Conservation (phyloP, 371 early-diverging fungal species). For the Mucor irregularis region DNA sequence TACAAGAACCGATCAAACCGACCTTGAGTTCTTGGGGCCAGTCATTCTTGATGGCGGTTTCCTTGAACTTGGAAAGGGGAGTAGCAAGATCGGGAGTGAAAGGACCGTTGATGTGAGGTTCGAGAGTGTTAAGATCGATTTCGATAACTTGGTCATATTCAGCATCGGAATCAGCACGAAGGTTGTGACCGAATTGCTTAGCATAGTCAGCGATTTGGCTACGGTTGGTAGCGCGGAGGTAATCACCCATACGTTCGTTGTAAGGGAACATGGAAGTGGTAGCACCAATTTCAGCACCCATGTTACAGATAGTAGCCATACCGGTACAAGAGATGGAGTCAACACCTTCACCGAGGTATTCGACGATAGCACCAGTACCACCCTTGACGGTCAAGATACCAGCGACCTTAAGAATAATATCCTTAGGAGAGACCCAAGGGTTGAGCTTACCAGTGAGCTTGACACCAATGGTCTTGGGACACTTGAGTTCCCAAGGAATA, state of each 20-base stretch:
- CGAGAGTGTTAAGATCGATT: slow-evolving; percentile 82
- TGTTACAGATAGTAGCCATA: slow-evolving; percentile 98
- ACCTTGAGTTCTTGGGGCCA: slow-evolving; percentile 87
- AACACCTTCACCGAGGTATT: slow-evolving; percentile 96
- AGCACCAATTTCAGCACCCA: slow-evolving; percentile 97
- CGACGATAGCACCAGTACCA: slow-evolving; percentile 92
- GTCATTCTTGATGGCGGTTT: slow-evolving; percentile 72
- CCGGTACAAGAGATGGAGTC: slow-evolving; percentile 92
- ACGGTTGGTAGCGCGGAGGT: slow-evolving; percentile 85
- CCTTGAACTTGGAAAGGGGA: slow-evolving; percentile 86
- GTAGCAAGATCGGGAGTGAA: slow-evolving; percentile 94
- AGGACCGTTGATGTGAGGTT: slow-evolving; percentile 96
- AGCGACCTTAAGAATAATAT: slow-evolving; percentile 91
- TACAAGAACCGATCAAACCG: slow-evolving; percentile 94
- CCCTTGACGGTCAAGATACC: slow-evolving; percentile 92
- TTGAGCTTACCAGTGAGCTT: slow-evolving; percentile 83
- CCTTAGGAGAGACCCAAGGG: slow-evolving; percentile 94
- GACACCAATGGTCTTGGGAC: slow-evolving; percentile 91
- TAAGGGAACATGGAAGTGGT: slow-evolving; percentile 96
- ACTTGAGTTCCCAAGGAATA: slow-evolving; percentile 97
- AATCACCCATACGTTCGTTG: slow-evolving; percentile 82
- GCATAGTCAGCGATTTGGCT: slow-evolving; percentile 73
- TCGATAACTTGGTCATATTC: slow-evolving; percentile 92
- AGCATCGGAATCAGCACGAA: slow-evolving; percentile 85
- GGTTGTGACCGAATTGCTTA: slow-evolving; percentile 69